Base-by-base conservation (phyloP, 305 asterid species). In the Rubia peregrina region DNA sequence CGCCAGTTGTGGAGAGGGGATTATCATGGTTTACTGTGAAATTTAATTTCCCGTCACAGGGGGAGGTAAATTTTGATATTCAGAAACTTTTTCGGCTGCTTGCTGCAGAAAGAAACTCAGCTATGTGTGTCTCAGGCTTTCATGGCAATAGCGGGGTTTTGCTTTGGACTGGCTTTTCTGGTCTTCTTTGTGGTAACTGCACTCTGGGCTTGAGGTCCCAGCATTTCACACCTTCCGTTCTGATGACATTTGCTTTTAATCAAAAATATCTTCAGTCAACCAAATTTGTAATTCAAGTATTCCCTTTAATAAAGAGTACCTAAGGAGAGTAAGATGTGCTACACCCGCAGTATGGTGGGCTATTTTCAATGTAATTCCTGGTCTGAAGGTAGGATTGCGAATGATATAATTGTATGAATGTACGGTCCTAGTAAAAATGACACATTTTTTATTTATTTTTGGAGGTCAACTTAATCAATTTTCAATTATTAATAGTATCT, bases 1-100 rank as follows among this genome's bases (percentile, higher is more conserved):
- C 98, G 51, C 98, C 98, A 7, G 74, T 85, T 60, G 96, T 90
- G 22, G 96, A 86, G 71, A 78, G 81, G 78, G 97, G 91, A 48
- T 80, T 92, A 59, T 85, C 98, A 33, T 90, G 97, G 97, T 86
- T 92, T 83, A 85, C 95, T 38, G 70, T 66, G 65, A 90, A 83
- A 84, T 85, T 85, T 38, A 85, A 86, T 76, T 87, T 92, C 69
- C 72, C 82, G 77, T 85, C 98, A 60, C 88, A 84, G 76, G 90
- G 89, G 70, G 87, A 87, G 92, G 97, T 61, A 81, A 74, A 68
- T 65, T 7, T 46, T 70, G 53, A 43, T 65, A 11, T 19, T 2
- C 36, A 63, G 26, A 17, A 53, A 1, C 9, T 65, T 38, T 60
- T 68, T 72, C 1, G 55, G 53, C 21, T 57, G 49, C 46, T 33